Percentiles rank a stretch among this genome's conserved stretches.
phyloP scores from a whole-genome alignment of 2,329 filamentous ascomycete species.

The Cercospora canescens region DNA sequence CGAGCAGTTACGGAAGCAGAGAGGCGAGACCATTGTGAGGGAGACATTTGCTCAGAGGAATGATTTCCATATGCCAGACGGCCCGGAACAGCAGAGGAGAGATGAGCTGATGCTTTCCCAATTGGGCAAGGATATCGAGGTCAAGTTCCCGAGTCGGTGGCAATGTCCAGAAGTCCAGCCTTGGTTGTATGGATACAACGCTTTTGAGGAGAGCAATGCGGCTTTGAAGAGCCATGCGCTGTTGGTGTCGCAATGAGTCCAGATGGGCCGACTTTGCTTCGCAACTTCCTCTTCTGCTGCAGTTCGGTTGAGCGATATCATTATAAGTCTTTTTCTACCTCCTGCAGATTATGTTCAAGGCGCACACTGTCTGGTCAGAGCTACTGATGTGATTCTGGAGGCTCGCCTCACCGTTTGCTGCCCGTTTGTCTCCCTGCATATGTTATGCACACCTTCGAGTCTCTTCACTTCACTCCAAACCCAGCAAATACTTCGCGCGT shows the following conservation, averaged over 20 bases:
- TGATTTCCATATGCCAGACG: slow-evolving; percentile 48
- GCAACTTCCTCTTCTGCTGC: background rate
- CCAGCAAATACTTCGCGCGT: background rate
- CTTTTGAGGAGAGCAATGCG: slow-evolving; percentile 52
- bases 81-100: slow-evolving; percentile 58
- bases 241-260: background rate
- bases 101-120: slow-evolving; percentile 60
- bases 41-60: slow-evolving; percentile 59
- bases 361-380: background rate
- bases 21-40: slow-evolving; percentile 57
- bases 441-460: background rate
- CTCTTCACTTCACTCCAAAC: background rate
- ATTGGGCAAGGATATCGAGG: slow-evolving; percentile 53
- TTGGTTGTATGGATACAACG: slow-evolving; percentile 67
- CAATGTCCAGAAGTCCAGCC: slow-evolving; percentile 63
- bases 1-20: slow-evolving; percentile 48
- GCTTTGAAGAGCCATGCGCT: slow-evolving; percentile 23
- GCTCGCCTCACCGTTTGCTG: background rate
- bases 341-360: background rate
- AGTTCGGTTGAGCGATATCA: background rate
- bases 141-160: slow-evolving; percentile 64
- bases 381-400: background rate
- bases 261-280: background rate
- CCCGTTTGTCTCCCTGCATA: background rate
- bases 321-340: background rate